Conservation (phyloP, 148 eudicot species). For the Arctostaphylos glauca region DNA sequence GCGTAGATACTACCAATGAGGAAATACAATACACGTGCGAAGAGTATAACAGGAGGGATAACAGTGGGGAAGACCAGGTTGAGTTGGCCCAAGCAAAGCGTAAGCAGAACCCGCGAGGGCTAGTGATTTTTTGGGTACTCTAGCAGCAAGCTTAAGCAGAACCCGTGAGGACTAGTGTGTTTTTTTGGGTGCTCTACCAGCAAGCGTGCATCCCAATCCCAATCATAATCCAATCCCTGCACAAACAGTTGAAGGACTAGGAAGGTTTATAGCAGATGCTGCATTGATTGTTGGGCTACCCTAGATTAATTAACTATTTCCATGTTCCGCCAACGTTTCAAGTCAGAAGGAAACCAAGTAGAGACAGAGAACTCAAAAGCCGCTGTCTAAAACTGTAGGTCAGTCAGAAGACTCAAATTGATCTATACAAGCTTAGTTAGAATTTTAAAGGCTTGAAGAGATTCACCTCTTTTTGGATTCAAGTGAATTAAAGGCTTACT, state of each 20-base stretch:
- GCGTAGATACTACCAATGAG: background rate
- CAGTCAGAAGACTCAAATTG: background rate
- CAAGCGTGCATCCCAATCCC: constrained; percentile 1
- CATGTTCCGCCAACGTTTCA: background rate
- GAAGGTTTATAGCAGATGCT: background rate
- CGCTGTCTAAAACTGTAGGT: background rate
- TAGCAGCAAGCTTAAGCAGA: background rate
- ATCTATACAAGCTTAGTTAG: too few species aligned
- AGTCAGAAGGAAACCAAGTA: background rate
- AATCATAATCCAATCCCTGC: constrained; percentile 1
- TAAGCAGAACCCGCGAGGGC: background rate
- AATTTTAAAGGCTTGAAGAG: too few species aligned
- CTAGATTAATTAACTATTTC: background rate
- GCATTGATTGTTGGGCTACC: background rate
- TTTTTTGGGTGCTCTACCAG: background rate
- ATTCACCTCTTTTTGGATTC: too few species aligned
- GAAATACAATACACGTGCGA: background rate
- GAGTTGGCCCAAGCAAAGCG: background rate
- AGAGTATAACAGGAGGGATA: background rate
- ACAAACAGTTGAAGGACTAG: background rate
- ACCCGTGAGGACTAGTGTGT: background rate
- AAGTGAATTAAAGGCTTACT: too few species aligned
- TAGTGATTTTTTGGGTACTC: background rate
- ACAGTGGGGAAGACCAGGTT: background rate
- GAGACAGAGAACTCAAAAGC: background rate